phyloP scores from a whole-genome alignment of 2,329 filamentous ascomycete genomes.

The Neoascochyta sp. region DNA sequence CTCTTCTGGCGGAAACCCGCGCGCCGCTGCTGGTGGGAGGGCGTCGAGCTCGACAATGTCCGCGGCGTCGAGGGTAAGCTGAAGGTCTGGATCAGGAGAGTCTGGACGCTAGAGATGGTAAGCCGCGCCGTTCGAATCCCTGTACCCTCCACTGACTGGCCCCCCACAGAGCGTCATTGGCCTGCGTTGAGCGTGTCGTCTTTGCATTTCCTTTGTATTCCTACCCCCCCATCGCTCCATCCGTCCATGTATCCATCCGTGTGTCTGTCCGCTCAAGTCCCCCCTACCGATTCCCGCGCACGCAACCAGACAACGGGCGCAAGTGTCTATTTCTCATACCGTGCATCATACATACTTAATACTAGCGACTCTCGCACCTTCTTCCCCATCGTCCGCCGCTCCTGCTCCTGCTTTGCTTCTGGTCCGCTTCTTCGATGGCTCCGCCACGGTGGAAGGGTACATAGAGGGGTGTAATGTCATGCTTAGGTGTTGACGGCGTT shows the following conservation, averaged over 20 bases:
- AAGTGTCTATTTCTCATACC: no score
- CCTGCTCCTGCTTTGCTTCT: no score
- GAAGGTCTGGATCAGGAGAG: slow-evolving; percentile 96
- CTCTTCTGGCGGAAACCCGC: slow-evolving; percentile 98
- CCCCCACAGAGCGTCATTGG: slow-evolving; percentile 71
- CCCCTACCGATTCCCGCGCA: no score
- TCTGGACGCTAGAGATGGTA: slow-evolving; percentile 97
- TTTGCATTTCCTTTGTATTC: slow-evolving; percentile 1
- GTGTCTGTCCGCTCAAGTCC: neutral
- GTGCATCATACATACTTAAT: no score
- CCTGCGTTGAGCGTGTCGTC: slow-evolving; percentile 62
- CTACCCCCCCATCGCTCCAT: neutral
- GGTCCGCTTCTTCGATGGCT: no score
- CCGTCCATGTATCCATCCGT: neutral
- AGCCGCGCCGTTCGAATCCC: slow-evolving; percentile 2
- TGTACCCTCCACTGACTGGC: slow-evolving; percentile 10
- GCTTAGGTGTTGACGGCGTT: no score
- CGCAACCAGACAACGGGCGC: no score
- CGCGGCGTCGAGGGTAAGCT: slow-evolving; percentile 87
- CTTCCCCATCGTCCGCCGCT: no score
- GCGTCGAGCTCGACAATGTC: slow-evolving; percentile 83
- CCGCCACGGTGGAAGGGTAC: no score
- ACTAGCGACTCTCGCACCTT: no score
- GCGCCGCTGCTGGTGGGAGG: slow-evolving; percentile 97
- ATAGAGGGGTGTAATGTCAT: no score